phyloP scores from a whole-genome alignment of 2,329 filamentous ascomycete species.

The Colletotrichum zoysiae region DNA sequence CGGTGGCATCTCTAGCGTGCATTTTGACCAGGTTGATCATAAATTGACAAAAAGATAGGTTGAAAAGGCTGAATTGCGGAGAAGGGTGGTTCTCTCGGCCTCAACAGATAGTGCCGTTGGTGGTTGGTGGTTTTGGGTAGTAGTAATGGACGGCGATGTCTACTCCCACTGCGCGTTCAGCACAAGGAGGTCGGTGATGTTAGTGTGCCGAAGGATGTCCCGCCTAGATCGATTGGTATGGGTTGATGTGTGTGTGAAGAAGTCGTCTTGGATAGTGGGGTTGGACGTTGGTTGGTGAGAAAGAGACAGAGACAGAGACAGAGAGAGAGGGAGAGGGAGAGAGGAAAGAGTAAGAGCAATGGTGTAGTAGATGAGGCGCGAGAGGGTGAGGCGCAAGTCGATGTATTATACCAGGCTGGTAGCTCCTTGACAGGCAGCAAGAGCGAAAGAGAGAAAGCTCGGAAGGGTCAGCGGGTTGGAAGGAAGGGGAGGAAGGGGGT shows the following conservation, averaged over 20 bases:
- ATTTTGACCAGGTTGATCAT: slow-evolving; percentile 51
- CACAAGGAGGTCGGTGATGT: background rate
- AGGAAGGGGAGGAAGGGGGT: slow-evolving; percentile 25
- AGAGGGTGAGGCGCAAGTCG: slow-evolving; percentile 33
- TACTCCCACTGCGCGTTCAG: background rate
- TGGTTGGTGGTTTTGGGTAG: background rate
- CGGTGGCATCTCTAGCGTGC: slow-evolving; percentile 68
- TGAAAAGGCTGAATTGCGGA: background rate
- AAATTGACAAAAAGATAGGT: background rate
- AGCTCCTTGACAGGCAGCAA: slow-evolving; percentile 6
- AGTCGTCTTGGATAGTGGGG: background rate
- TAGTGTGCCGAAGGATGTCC: background rate
- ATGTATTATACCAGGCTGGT: slow-evolving; percentile 34
- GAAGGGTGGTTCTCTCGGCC: background rate
- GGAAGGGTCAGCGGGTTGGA: slow-evolving; percentile 37
- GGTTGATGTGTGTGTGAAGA: background rate
- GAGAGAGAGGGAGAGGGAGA: too few species aligned
- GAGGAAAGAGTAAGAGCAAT: background rate
- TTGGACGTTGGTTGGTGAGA: background rate
- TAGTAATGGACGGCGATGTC: background rate
- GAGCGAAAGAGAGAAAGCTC: slow-evolving; percentile 27
- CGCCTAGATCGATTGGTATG: background rate
- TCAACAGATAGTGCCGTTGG: background rate
- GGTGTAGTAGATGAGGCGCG: background rate
- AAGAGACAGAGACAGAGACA: too few species aligned